Conservation (phyloP, 1,284 basidiomycete genomes). For the Pseudozyma hubeiensis region DNA sequence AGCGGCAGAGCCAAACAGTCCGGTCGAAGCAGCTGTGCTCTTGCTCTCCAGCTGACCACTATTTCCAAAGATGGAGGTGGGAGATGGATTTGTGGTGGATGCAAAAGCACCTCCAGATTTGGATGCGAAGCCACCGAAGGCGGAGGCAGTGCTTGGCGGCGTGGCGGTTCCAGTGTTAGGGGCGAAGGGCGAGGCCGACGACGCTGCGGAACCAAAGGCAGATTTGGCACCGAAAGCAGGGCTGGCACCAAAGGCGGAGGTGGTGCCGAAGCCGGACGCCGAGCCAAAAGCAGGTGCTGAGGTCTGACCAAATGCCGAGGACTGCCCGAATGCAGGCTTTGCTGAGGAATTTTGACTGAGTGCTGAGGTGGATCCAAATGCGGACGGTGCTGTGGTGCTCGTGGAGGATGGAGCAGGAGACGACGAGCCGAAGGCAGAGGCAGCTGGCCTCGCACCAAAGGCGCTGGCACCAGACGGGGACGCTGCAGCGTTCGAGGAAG, state of each 20-base stretch:
- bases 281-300: slow-evolving; percentile 50
- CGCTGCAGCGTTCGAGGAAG: slow-evolving; percentile 9
- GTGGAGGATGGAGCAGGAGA: slow-evolving; percentile 11
- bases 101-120: slow-evolving; percentile 32
- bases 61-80: slow-evolving; percentile 36
- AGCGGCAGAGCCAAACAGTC: slow-evolving; percentile 14
- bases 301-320: slow-evolving; percentile 50
- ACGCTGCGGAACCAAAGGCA: slow-evolving; percentile 48
- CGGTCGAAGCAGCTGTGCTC: slow-evolving; percentile 3
- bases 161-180: slow-evolving; percentile 12
- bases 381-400: slow-evolving; percentile 16
- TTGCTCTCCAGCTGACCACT: slow-evolving; percentile 38
- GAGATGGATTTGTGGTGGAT: slow-evolving; percentile 11
- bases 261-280: slow-evolving; percentile 65
- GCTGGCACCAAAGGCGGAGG: slow-evolving; percentile 59
- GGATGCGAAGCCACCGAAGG: slow-evolving; percentile 42
- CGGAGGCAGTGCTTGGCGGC: slow-evolving; percentile 31
- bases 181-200: slow-evolving; percentile 26
- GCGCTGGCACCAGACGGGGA: slow-evolving; percentile 12
- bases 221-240: slow-evolving; percentile 40
- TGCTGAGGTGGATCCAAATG: slow-evolving; percentile 66
- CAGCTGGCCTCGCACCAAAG: slow-evolving; percentile 28
- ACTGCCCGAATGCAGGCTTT: slow-evolving; percentile 49
- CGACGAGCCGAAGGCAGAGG: slow-evolving; percentile 24
- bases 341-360: slow-evolving; percentile 64